phyloP scores from a whole-genome alignment of 2,329 filamentous ascomycete genomes.

The Pezicula carpinea region DNA sequence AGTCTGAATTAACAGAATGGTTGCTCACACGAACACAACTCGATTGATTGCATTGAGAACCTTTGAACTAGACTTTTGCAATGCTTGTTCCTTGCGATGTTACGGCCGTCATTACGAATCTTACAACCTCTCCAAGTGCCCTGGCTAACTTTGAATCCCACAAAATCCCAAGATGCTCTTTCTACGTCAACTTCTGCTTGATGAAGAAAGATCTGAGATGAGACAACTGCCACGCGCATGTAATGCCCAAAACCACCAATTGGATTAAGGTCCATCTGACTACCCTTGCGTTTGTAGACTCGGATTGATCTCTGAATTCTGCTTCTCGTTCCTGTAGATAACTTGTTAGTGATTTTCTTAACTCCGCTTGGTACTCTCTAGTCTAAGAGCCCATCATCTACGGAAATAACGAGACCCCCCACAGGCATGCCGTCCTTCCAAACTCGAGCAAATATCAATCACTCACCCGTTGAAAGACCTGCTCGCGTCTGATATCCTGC shows the following conservation, averaged over 20 bases:
- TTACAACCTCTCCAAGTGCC: slow-evolving; percentile 4
- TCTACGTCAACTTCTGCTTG: slow-evolving; percentile 97
- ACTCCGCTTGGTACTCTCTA: no score
- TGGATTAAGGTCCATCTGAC: slow-evolving; percentile 94
- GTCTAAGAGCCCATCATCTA: slow-evolving; percentile 2
- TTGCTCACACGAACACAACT: no score
- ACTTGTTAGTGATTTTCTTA: slow-evolving; percentile 8
- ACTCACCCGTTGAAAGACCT: slow-evolving; percentile 88
- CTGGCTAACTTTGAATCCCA: neutral
- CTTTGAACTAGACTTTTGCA: no score
- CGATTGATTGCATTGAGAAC: no score
- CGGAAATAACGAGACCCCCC: no score
- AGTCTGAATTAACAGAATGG: no score
- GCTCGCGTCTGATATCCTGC: slow-evolving; percentile 85
- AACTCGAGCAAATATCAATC: neutral
- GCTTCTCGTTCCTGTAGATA: slow-evolving; percentile 79
- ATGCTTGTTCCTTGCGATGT: no score
- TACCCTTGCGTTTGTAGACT: slow-evolving; percentile 85
- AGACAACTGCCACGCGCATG: slow-evolving; percentile 95
- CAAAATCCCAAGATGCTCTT: neutral
- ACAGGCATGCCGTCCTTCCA: neutral
- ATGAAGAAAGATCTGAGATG: slow-evolving; percentile 98
- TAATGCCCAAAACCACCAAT: slow-evolving; percentile 74
- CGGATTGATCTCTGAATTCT: slow-evolving; percentile 96
- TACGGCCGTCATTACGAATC: neutral